Conservation (phyloP, 345 rosid species). For the Fremontodendron californicum region DNA sequence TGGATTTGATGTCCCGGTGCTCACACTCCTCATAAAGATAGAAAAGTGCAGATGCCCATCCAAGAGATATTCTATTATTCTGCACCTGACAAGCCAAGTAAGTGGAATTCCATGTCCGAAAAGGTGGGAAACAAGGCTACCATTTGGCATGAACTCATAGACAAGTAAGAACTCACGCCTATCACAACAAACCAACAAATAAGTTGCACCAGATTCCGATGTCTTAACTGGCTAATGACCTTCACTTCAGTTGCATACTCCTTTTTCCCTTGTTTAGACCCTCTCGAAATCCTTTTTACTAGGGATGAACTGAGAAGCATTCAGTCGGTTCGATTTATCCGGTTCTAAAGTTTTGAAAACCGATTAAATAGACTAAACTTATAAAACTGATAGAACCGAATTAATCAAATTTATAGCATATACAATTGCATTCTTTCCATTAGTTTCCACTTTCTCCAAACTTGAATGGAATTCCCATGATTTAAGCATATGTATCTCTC, state of each 20-base stretch:
- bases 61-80: slow-evolving; percentile 38
- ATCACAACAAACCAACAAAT: slow-evolving; percentile 69
- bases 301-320: no score
- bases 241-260: no score
- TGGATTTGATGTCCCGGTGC: slow-evolving; percentile 53
- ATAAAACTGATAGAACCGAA: no score
- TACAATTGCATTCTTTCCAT: background rate
- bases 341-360: no score
- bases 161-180: slow-evolving; percentile 48
- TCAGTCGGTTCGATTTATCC: no score
- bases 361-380: no score
- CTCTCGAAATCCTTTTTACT: background rate
- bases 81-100: slow-evolving; percentile 41
- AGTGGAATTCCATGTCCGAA: slow-evolving; percentile 34
- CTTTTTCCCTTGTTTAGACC: no score
- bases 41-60: slow-evolving; percentile 43
- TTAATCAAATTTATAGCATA: no score
- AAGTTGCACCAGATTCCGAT: slow-evolving; percentile 57
- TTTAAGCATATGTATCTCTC: slow-evolving; percentile 29
- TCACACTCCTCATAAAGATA: slow-evolving; percentile 68
- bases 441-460: slow-evolving; percentile 22
- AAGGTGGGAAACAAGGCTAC: slow-evolving; percentile 48
- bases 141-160: no score
- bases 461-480: slow-evolving; percentile 43
- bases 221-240: no score